Percentiles rank a stretch among this genome's conserved stretches.
phyloP scores from a whole-genome alignment of 176 grass and related monocot genomes.

The Chloris gayana region DNA sequence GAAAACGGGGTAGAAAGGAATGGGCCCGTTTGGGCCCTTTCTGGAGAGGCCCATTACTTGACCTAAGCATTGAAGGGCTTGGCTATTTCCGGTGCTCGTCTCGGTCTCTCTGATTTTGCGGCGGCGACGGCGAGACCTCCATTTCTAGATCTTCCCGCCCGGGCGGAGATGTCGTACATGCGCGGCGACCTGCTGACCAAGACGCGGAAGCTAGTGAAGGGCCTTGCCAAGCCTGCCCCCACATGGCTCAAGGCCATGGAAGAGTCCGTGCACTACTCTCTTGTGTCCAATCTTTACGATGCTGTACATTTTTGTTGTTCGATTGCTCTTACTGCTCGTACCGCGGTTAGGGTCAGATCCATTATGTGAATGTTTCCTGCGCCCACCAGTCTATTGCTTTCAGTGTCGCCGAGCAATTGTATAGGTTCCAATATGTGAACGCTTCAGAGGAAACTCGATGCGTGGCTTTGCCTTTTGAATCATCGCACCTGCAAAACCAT shows the following conservation, averaged over 20 bases:
- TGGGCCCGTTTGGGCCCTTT: background rate
- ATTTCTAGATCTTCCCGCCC: background rate
- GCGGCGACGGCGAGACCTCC: background rate
- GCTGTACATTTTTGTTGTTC: background rate
- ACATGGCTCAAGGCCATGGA: conserved; percentile 97
- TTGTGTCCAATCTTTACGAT: background rate
- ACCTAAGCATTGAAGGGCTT: background rate
- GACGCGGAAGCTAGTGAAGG: conserved; percentile 83
- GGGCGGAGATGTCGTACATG: conserved; percentile 79
- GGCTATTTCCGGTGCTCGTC: background rate
- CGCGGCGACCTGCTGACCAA: conserved; percentile 67
- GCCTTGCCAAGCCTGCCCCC: conserved; percentile 65
- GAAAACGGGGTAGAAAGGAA: background rate
- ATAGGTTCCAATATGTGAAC: background rate
- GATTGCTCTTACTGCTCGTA: background rate
- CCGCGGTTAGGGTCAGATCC: background rate
- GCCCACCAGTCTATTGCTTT: background rate
- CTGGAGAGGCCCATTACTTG: background rate
- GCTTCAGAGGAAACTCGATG: background rate
- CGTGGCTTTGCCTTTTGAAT: no score
- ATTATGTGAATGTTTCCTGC: background rate
- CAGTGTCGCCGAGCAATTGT: no score
- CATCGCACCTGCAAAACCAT: no score
- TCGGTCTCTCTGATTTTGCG: background rate
- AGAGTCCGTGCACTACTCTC: conserved; percentile 35